Percentiles rank a stretch among this genome's conserved stretches.
Evolutionary conservation across 768 basidiomycete species (phyloP).

Genomic region (Tricholoma flavovirens): DNA sequence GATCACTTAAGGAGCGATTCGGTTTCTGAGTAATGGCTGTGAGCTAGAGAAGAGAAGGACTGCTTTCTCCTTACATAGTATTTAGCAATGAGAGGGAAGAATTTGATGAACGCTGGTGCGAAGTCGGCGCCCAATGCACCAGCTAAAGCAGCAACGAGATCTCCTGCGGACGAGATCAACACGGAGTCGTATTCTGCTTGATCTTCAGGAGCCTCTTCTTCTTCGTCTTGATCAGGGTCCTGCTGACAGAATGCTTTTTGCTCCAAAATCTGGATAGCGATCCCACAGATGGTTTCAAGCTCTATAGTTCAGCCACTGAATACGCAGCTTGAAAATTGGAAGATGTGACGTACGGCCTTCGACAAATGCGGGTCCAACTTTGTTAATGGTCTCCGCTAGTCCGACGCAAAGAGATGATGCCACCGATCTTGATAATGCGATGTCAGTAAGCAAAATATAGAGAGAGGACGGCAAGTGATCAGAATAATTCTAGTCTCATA

Average conservation of each 20-base stretch:
- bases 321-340: background rate
- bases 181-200: conserved; percentile 97
- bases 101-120: conserved; percentile 71
- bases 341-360: conserved; percentile 55
- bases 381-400: conserved; percentile 87
- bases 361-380: conserved; percentile 83
- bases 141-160: conserved; percentile 88
- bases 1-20: conserved; percentile 83
- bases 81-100: conserved; percentile 85
- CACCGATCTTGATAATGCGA: conserved; percentile 56
- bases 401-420: conserved; percentile 83
- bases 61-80: conserved; percentile 67
- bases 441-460: conserved; percentile 14
- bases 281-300: conserved; percentile 71
- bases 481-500: conserved; percentile 49
- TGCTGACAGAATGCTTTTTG: conserved; percentile 96
- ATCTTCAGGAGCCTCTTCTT: conserved; percentile 79
- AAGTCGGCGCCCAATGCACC: conserved; percentile 84
- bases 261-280: conserved; percentile 81
- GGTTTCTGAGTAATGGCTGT: conserved; percentile 52
- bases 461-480: conserved; percentile 17
- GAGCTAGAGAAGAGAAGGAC: background rate
- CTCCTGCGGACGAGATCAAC: conserved; percentile 88
- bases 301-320: conserved; percentile 35
- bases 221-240: conserved; percentile 89